Conservation (phyloP, 176 grass and related monocot species). For the Musa troglodytarum region DNA sequence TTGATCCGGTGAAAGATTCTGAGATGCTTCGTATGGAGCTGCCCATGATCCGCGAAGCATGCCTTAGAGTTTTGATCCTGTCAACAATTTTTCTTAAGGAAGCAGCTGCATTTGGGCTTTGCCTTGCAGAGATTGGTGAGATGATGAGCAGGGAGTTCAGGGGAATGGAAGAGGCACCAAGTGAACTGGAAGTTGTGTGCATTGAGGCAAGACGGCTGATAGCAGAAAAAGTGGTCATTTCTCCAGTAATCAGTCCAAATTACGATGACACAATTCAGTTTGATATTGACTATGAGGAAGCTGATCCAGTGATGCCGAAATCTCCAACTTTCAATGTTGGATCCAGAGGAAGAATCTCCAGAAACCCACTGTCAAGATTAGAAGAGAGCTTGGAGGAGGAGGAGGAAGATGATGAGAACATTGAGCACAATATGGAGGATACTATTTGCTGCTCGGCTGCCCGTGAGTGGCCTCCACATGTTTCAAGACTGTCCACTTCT, state of each 20-base stretch:
- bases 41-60: conserved; percentile 88
- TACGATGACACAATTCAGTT: conserved; percentile 56
- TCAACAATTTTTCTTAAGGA: conserved; percentile 94
- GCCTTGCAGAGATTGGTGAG: conserved; percentile 75
- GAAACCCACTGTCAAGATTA: conserved; percentile 51
- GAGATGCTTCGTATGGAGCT: conserved; percentile 70
- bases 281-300: conserved; percentile 66
- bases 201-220: conserved; percentile 58
- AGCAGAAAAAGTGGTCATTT: conserved; percentile 43
- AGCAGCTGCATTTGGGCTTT: conserved; percentile 61
- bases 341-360: conserved; percentile 27
- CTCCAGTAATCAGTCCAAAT: conserved; percentile 30
- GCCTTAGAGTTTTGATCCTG: conserved; percentile 62
- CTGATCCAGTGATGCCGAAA: conserved; percentile 27
- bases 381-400: conserved; percentile 41
- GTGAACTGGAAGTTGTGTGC: conserved; percentile 72
- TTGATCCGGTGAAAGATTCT: conserved; percentile 73
- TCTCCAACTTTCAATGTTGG: conserved; percentile 30
- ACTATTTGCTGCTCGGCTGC: neutral
- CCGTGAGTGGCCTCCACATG: neutral
- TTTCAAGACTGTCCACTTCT: neutral
- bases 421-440: neutral
- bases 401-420: conserved; percentile 42
- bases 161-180: conserved; percentile 59
- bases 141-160: conserved; percentile 90